Conservation (phyloP, 2,329 filamentous ascomycete genomes). For the Penicillium sp. region DNA sequence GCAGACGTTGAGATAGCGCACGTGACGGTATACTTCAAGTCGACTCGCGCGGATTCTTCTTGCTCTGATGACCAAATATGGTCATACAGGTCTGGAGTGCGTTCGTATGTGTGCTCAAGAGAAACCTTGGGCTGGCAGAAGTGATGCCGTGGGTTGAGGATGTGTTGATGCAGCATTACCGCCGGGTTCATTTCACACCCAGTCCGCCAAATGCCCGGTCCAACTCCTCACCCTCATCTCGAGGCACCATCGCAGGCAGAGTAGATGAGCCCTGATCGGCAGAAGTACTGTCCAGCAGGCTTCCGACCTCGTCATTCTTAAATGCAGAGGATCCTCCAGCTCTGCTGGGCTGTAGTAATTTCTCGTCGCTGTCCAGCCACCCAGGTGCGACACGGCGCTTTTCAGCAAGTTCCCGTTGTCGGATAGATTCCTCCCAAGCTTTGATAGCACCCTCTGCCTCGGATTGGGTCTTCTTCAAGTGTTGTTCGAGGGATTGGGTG, state of each 20-base stretch:
- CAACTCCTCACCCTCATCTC: slow-evolving; percentile 58
- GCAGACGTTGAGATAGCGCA: neutral
- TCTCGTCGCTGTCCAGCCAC: slow-evolving; percentile 67
- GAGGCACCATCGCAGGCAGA: slow-evolving; percentile 50
- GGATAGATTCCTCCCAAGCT: slow-evolving; percentile 71
- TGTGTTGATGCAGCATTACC: neutral
- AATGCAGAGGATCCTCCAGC: slow-evolving; percentile 22
- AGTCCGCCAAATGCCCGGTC: slow-evolving; percentile 61
- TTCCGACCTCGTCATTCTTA: slow-evolving; percentile 29
- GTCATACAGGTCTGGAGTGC: neutral
- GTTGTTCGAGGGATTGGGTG: slow-evolving; percentile 76
- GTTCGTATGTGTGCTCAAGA: neutral
- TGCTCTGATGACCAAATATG: neutral
- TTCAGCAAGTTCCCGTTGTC: slow-evolving; percentile 65
- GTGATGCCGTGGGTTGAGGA: neutral
- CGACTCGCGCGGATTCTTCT: neutral
- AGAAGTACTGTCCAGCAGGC: slow-evolving; percentile 48
- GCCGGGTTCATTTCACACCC: slow-evolving; percentile 48
- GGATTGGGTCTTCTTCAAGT: slow-evolving; percentile 71
- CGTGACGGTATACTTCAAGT: neutral
- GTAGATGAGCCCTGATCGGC: slow-evolving; percentile 39
- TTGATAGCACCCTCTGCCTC: slow-evolving; percentile 70
- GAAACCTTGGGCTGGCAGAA: neutral
- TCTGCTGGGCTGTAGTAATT: slow-evolving; percentile 61
- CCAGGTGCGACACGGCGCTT: slow-evolving; percentile 68